Conservation (phyloP, 139 green algal genomes). For the Chlorella sp. region DNA sequence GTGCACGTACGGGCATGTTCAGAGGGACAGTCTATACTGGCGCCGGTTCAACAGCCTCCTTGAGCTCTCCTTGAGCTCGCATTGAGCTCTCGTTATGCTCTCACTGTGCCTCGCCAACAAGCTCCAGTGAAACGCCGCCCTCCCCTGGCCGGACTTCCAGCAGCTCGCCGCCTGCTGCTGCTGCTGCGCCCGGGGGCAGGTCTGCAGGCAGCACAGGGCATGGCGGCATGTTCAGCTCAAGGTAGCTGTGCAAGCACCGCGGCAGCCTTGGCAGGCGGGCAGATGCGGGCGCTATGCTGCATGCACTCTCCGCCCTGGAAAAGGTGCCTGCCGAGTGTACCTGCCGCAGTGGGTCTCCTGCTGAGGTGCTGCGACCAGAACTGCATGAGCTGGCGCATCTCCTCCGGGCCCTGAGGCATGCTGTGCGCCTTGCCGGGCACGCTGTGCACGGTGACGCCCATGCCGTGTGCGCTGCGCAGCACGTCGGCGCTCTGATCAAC, state of each 20-base stretch:
- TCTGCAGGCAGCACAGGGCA: neutral
- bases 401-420: conserved; percentile 18
- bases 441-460: neutral
- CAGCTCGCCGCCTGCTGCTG: neutral
- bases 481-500: neutral
- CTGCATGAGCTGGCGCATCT: conserved; percentile 23
- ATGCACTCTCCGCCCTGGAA: too few relatives aligned
- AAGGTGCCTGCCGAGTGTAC: too few relatives aligned
- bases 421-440: conserved; percentile 21
- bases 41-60: too few relatives aligned
- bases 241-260: too few relatives aligned
- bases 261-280: too few relatives aligned
- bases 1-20: too few relatives aligned
- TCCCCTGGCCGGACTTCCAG: conserved; percentile 21
- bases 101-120: neutral
- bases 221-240: too few relatives aligned
- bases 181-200: neutral
- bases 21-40: too few relatives aligned
- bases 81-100: too few relatives aligned
- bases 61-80: too few relatives aligned
- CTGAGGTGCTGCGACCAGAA: conserved; percentile 18
- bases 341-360: conserved; percentile 10
- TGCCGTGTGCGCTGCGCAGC: conserved; percentile 1
- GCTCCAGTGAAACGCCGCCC: neutral
- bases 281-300: too few relatives aligned